phyloP scores from a whole-genome alignment of 2,329 filamentous ascomycete genomes.

The Colletotrichum cereale region DNA sequence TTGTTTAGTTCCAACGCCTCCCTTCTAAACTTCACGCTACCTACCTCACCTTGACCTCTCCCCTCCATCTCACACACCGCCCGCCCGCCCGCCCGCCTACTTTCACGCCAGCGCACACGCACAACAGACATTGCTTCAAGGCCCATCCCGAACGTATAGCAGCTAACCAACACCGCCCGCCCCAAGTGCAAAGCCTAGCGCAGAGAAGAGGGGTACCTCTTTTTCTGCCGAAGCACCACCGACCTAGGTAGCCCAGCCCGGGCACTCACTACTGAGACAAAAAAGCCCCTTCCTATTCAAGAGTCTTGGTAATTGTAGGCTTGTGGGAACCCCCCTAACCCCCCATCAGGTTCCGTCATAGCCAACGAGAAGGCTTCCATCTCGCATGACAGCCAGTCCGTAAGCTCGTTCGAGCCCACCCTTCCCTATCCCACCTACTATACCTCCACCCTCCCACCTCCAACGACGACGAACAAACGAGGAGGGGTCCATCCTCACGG shows the following conservation, averaged over 20 bases:
- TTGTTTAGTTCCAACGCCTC: not conserved
- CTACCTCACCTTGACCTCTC: not conserved
- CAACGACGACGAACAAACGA: not conserved
- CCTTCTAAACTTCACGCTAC: not conserved
- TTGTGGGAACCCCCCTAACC: not conserved
- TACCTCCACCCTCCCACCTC: slow-evolving; percentile 9
- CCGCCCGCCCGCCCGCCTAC: not conserved
- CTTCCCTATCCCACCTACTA: slow-evolving; percentile 4
- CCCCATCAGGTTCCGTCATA: slow-evolving; percentile 14
- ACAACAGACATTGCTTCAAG: slow-evolving; percentile 9
- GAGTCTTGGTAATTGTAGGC: not conserved
- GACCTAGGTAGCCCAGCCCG: slow-evolving; percentile 23
- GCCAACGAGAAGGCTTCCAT: slow-evolving; percentile 38
- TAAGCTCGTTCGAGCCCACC: slow-evolving; percentile 31
- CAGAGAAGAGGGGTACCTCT: slow-evolving; percentile 17
- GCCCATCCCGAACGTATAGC: slow-evolving; percentile 36
- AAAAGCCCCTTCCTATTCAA: not conserved
- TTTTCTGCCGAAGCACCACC: slow-evolving; percentile 7
- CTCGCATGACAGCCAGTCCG: slow-evolving; percentile 38
- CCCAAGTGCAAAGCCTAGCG: not conserved
- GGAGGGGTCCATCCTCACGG: slow-evolving; percentile 11
- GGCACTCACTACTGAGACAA: not conserved
- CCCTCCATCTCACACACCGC: slow-evolving; percentile 4
- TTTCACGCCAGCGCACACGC: not conserved
- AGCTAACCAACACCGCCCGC: slow-evolving; percentile 29